Base-by-base conservation (phyloP, 495 filamentous ascomycete genomes). In the Aspergillus asperescens region DNA sequence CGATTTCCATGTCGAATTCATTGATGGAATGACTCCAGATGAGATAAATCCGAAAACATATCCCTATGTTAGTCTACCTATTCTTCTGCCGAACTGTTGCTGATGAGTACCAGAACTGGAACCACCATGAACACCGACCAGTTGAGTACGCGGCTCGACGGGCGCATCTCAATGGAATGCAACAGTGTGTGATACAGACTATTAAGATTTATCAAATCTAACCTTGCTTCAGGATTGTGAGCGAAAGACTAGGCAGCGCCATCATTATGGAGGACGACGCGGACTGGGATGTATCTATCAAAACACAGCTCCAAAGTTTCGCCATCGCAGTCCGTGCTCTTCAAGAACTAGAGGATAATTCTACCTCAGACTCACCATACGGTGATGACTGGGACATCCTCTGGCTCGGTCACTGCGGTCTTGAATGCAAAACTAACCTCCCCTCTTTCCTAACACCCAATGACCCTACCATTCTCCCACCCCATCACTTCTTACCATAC, bases 371-470 rank as follows among this genome's bases (percentile, higher is more conserved):
- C 42, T 79, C 76, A 1, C 77, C 78, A 3, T 83, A 82, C 51
- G 80, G 79, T 24, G 65, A 79, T 35, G 65, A 75, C 55, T 83
- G 80, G 79, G 74, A 80, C 51, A 64, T 79, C 41, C 59, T 79
- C 20, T 79, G 77, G 76, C 61, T 78, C n/a, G 77, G 77, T 0
- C 73, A 77, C 58, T 79, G 78, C 58, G 69, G 70, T 1, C 23
- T 63, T 10, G 48, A 59, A 42, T 62, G 53, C 51, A 45, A 35
- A 19, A 51, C 57, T 22, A 38, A 55, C 29, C 5, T 23, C 7
- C 55, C 57, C 15, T 55, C 52, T 19, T 62, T 50, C 39, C 31
- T 59, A 24, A 58, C 55, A n/a, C 55, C 52, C 0, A 28, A 57
- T 22, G 63, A 66, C 23, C 56, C 58, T 4, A 61, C 60, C 12